Percentiles rank a stretch among this genome's conserved stretches.
phyloP scores from a whole-genome alignment of 75 land plant species.

The Cupressus sempervirens region DNA sequence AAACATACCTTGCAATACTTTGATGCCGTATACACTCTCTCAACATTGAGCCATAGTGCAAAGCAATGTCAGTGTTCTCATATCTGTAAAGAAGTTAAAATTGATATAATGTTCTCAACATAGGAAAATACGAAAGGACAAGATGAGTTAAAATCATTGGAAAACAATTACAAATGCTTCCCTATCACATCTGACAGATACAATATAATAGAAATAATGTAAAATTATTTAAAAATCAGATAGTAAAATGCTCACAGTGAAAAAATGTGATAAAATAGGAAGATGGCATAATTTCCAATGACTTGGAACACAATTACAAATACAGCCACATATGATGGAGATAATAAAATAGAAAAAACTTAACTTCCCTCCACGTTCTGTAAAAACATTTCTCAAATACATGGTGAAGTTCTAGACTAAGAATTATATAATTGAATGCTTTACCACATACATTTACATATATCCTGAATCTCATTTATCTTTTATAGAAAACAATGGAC shows the following conservation, averaged over 20 bases:
- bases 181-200: background rate
- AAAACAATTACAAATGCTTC: background rate
- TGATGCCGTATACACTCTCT: constrained; percentile 98
- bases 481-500: background rate
- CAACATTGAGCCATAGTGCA: constrained; percentile 95
- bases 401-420: background rate
- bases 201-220: background rate
- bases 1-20: constrained; percentile 63
- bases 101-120: background rate
- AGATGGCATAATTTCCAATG: background rate
- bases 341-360: background rate
- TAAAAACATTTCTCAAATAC: background rate
- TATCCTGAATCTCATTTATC: background rate
- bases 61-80: constrained; percentile 85
- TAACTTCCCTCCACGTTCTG: background rate
- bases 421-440: background rate
- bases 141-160: background rate
- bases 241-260: background rate
- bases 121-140: background rate
- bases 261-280: background rate
- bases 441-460: background rate
- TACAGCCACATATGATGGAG: background rate
- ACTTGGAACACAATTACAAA: background rate
- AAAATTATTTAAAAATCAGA: no score
- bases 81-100: constrained; percentile 37